Evolutionary conservation across 371 early-diverging fungal species (phyloP), one percentile per base, ranked within the genome.

Genomic region (Mycotypha africana): DNA sequence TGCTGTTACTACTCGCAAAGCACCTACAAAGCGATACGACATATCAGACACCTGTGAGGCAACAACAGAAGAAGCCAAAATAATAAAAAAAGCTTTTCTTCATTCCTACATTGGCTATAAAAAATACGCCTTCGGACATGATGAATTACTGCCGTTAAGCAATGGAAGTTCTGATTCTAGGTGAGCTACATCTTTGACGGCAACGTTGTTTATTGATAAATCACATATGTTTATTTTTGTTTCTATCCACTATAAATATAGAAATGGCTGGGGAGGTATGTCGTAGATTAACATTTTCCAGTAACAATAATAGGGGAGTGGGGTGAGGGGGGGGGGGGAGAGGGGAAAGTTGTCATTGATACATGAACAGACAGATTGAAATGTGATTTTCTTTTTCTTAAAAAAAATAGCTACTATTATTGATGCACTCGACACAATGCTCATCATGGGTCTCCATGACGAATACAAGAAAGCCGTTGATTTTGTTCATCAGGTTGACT

Each of bases 391-490:
- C 41, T 31, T 19, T 22, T 26, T 28, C 28, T 28, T 8, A 28
- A 28, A 28, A 28, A 8, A 21, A 32, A 21, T 42, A 76, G 78
- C 78, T 8, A 89, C 86, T 2, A 76, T 90, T 45, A 68, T 93
- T 5, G 95, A 95, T 55, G 65, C 87, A 0, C 60, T 95, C n/a
- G 94, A 92, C 51, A 92, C 95, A 5, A 74, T 88, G 48, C 49
- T 77, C 22, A 61, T 96, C 23, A 86, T 93, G 89, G 85, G 80
- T 0, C 58, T 91, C 26, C 62, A 70, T 12, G 70, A 74, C 0
- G 89, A 91, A 42, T 49, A 60, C 15, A 50, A 57, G 4, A 53
- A 72, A 19, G 56, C 65, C 10, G 54, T 86, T 9, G 56, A 69
- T 8, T 81, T 81, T 50, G 67, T 84, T 28, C 56, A 68, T 54